These are phyloP conservation scores for Grosmannia serpens DNA, from an alignment of 2,329 filamentous ascomycete genomes.

Conservation along the genomic window DNA sequence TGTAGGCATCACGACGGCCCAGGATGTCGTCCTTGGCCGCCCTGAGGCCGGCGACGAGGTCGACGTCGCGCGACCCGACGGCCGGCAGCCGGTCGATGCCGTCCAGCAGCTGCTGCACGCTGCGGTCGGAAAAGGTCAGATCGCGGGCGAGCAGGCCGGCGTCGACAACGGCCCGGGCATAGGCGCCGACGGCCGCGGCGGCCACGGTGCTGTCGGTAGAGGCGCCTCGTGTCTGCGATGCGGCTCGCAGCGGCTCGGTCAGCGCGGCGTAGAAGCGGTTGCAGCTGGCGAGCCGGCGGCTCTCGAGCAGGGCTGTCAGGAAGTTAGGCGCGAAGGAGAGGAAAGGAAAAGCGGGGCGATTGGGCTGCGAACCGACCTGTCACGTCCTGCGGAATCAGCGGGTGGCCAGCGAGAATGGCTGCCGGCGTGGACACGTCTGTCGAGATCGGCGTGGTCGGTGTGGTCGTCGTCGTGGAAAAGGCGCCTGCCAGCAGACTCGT, in stretches of 20 bases:
- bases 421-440: not conserved
- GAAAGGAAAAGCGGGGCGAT: not conserved
- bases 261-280: not conserved
- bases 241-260: not conserved
- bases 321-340: not conserved
- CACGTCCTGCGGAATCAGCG: not conserved
- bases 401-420: not conserved
- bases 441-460: too few relatives aligned
- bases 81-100: not conserved
- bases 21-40: too few relatives aligned
- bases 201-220: not conserved
- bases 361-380: not conserved
- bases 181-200: not conserved
- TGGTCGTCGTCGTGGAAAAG: too few relatives aligned
- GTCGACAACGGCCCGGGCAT: not conserved
- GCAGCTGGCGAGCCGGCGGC: not conserved
- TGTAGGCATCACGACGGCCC: too few relatives aligned
- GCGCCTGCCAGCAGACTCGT: too few relatives aligned
- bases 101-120: not conserved
- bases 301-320: not conserved
- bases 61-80: not conserved
- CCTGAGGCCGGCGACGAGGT: not conserved
- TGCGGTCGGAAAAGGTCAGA: not conserved
- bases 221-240: not conserved
- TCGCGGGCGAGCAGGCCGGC: not conserved